Conservation (phyloP, 805 yeast species). For the Saccharomyces cerevisiae region DNA sequence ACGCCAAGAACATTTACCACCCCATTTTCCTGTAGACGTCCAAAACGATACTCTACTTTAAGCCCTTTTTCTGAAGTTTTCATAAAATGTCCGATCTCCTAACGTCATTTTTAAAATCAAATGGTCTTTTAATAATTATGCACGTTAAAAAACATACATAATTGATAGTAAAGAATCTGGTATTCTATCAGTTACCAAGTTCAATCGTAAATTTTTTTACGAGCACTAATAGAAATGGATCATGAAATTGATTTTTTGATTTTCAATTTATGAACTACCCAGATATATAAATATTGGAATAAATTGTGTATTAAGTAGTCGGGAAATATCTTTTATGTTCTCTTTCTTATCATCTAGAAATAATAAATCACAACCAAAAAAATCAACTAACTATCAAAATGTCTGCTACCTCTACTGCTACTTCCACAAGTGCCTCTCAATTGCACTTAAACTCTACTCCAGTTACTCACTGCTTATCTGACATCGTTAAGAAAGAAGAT, state of each 20-base stretch:
- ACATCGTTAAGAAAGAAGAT: conserved; percentile 33
- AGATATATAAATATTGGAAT: neutral
- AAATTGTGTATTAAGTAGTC: neutral
- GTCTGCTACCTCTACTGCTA: conserved; percentile 10
- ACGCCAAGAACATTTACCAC: neutral
- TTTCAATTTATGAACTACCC: neutral
- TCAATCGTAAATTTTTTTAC: neutral
- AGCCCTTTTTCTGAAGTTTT: neutral
- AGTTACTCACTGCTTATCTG: conserved; percentile 24
- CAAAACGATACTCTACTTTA: neutral
- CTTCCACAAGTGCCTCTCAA: conserved; percentile 7
- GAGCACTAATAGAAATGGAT: neutral
- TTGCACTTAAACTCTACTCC: conserved; percentile 15
- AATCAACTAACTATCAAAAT: neutral
- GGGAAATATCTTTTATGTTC: neutral
- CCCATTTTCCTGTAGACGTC: neutral
- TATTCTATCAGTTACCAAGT: neutral
- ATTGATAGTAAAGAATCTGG: neutral
- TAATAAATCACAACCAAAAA: neutral
- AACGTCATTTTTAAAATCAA: neutral
- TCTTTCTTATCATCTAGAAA: neutral
- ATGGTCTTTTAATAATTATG: neutral
- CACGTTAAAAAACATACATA: neutral
- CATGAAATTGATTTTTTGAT: neutral
- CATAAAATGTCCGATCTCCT: neutral